These are phyloP conservation scores for Polytolypa hystricis DNA, from an alignment of 2,329 filamentous ascomycete genomes.

Conservation along the genomic window DNA sequence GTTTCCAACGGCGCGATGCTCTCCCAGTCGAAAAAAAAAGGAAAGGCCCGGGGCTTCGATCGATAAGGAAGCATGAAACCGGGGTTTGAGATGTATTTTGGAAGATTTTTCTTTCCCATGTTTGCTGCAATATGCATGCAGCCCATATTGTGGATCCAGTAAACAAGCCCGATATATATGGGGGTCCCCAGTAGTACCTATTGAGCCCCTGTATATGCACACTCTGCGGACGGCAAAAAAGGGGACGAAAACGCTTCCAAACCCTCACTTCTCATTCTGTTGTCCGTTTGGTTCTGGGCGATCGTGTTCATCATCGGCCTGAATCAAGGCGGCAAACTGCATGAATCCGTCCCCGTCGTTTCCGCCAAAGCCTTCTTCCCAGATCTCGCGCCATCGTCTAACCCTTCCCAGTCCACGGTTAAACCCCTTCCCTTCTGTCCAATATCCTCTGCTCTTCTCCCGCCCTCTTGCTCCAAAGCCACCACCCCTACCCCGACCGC, in stretches of 20 bases:
- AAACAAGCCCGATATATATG: neutral
- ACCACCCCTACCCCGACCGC: conserved; percentile 17
- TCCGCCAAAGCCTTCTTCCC: conserved; percentile 24
- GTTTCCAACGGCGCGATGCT: too few relatives aligned
- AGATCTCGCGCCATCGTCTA: conserved; percentile 25
- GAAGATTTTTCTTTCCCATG: too few relatives aligned
- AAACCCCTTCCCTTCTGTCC: conserved; percentile 34
- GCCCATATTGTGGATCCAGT: neutral
- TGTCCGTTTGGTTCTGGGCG: conserved; percentile 24
- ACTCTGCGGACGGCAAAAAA: conserved; percentile 54
- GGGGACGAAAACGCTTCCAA: conserved; percentile 40
- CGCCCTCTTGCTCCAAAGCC: conserved; percentile 15
- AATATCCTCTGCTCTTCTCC: conserved; percentile 20
- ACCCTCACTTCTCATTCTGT: conserved; percentile 22
- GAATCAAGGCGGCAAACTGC: conserved; percentile 26
- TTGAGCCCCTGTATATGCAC: conserved; percentile 37
- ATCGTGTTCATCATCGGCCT: conserved; percentile 6
- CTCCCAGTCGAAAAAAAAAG: too few relatives aligned
- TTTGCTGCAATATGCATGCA: neutral
- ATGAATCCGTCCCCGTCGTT: conserved; percentile 25
- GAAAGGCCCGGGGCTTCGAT: too few relatives aligned
- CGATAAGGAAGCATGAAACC: too few relatives aligned
- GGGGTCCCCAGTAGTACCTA: neutral
- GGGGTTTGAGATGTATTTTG: too few relatives aligned
- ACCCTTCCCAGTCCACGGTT: conserved; percentile 31